Conservation (phyloP, 2,329 filamentous ascomycete genomes). For the Simplicillium sp. region DNA sequence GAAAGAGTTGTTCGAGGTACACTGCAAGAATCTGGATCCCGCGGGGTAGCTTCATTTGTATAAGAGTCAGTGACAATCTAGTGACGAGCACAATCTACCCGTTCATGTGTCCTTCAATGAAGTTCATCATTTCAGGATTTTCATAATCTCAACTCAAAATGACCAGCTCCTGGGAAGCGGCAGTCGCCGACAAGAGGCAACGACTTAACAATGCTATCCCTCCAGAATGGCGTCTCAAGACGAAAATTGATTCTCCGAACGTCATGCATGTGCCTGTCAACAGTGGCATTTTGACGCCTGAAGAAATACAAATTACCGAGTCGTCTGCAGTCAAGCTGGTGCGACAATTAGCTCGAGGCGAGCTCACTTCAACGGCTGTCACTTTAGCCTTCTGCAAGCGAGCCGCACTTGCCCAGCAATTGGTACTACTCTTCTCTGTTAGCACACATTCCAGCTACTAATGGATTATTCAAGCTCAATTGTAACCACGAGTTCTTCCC, state of each 20-base stretch:
- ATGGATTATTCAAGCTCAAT: slow-evolving; percentile 15
- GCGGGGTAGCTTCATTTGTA: too few relatives aligned
- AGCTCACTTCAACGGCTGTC: slow-evolving; percentile 14
- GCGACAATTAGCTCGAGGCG: slow-evolving; percentile 6
- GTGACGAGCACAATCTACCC: too few relatives aligned
- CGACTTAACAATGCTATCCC: background rate
- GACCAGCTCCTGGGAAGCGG: background rate
- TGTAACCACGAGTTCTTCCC: slow-evolving; percentile 41
- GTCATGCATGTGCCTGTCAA: slow-evolving; percentile 2
- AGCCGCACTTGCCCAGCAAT: slow-evolving; percentile 17
- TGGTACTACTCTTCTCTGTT: slow-evolving; percentile 3
- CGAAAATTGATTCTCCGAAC: background rate
- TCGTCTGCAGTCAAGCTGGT: slow-evolving; percentile 9
- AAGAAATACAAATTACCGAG: slow-evolving; percentile 13
- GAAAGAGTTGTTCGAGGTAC: too few relatives aligned
- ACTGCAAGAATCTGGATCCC: too few relatives aligned
- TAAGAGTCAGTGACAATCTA: too few relatives aligned
- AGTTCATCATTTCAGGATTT: too few relatives aligned
- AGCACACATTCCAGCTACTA: background rate
- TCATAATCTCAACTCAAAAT: too few relatives aligned
- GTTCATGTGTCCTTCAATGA: too few relatives aligned
- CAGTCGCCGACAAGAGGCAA: background rate
- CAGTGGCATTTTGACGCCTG: slow-evolving; percentile 7
- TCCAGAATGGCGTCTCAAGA: background rate
- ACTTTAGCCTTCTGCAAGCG: slow-evolving; percentile 16